Percentiles rank a stretch among this genome's conserved stretches.
These are phyloP conservation scores for Boletales sp. DNA, from an alignment of 768 basidiomycete genomes.

Conservation along the genomic window DNA sequence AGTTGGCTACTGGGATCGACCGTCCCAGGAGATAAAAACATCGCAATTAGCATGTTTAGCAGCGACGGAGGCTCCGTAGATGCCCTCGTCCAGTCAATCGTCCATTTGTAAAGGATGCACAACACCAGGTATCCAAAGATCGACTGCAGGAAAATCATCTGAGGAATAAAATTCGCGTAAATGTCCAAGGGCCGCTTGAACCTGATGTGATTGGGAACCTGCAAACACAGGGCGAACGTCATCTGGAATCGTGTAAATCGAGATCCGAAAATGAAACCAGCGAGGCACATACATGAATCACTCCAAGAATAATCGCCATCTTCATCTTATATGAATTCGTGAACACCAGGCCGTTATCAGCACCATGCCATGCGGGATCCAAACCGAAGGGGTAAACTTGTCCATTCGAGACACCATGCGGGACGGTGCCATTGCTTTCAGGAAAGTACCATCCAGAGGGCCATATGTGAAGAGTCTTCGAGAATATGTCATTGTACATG, in stretches of 20 bases:
- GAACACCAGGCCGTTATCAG: constrained; percentile 89
- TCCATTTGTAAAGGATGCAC: constrained; percentile 98
- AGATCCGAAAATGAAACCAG: not conserved
- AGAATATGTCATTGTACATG: constrained; percentile 99
- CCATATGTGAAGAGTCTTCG: constrained; percentile 84
- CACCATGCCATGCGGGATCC: constrained; percentile 93
- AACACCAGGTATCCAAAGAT: constrained; percentile 96
- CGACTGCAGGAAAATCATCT: constrained; percentile 95
- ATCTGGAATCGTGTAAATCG: constrained; percentile 54
- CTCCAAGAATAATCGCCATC: constrained; percentile 95
- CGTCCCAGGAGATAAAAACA: constrained; percentile 90
- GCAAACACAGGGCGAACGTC: constrained; percentile 96
- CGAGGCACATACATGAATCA: constrained; percentile 74
- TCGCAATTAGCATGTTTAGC: constrained; percentile 92
- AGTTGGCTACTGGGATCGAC: constrained; percentile 67
- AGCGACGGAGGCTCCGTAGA: constrained; percentile 77
- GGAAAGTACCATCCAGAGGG: constrained; percentile 86
- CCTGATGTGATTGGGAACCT: constrained; percentile 91
- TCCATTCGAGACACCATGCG: constrained; percentile 52
- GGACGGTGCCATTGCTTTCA: constrained; percentile 39
- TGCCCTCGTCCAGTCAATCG: constrained; percentile 80
- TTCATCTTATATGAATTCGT: constrained; percentile 99
- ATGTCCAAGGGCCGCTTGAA: constrained; percentile 88
- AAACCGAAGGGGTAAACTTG: constrained; percentile 89
- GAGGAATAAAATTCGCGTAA: constrained; percentile 94